These are phyloP conservation scores for Raphanus sativus DNA, from an alignment of 345 rosid species.

Conservation along the genomic window DNA sequence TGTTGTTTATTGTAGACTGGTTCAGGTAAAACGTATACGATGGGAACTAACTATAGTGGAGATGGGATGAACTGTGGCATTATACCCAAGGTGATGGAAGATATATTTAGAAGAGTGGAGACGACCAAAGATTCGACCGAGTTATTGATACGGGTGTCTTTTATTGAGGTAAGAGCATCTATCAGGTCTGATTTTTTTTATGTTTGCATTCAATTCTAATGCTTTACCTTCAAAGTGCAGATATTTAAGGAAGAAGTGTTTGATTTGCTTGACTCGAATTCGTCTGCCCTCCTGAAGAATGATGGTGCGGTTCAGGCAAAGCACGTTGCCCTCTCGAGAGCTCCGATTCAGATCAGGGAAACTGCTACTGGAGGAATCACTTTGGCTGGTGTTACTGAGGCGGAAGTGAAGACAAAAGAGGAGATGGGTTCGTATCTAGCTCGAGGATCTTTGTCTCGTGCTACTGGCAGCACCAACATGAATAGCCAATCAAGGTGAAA, in stretches of 20 bases:
- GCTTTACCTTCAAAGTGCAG: constrained; percentile 38
- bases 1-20: constrained; percentile 58
- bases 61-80: constrained; percentile 61
- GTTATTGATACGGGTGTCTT: constrained; percentile 80
- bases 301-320: constrained; percentile 49
- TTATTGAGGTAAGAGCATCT: constrained; percentile 69
- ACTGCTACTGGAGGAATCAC: constrained; percentile 90
- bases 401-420: constrained; percentile 82
- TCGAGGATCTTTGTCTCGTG: constrained; percentile 80
- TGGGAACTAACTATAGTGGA: constrained; percentile 87
- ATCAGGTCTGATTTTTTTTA: background rate
- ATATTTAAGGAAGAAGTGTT: constrained; percentile 97
- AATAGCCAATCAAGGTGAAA: constrained; percentile 91
- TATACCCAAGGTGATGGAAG: constrained; percentile 86
- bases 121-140: constrained; percentile 50
- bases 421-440: constrained; percentile 81
- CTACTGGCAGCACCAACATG: constrained; percentile 98
- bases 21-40: constrained; percentile 90
- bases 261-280: constrained; percentile 75
- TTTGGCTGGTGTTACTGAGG: constrained; percentile 89
- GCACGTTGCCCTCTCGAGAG: constrained; percentile 53
- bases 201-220: background rate
- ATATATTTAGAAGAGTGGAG: constrained; percentile 59
- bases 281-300: constrained; percentile 43
- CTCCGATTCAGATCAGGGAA: constrained; percentile 89